Conservation (phyloP, 2,329 filamentous ascomycete species). For the Huntiella moniliformis region DNA sequence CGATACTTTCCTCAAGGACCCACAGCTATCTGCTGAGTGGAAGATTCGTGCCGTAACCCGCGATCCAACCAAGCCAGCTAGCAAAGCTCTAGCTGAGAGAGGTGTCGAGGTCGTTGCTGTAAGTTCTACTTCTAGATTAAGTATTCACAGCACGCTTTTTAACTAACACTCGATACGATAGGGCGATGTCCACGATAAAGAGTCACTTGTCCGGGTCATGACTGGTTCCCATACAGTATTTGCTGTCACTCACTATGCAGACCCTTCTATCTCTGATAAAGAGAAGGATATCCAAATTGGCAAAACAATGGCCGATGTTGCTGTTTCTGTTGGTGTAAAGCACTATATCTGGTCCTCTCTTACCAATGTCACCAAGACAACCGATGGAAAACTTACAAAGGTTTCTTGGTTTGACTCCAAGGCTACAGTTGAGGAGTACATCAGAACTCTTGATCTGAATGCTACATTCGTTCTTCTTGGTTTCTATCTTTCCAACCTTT, state of each 20-base stretch:
- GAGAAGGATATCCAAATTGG: constrained; percentile 28
- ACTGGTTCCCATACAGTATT: constrained; percentile 26
- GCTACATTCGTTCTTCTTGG: constrained; percentile 33
- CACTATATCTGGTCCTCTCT: constrained; percentile 30
- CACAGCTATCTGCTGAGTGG: constrained; percentile 25
- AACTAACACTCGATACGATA: not conserved
- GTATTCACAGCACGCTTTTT: not conserved
- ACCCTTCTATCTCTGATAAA: constrained; percentile 6
- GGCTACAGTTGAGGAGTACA: constrained; percentile 36
- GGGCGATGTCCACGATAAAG: constrained; percentile 18
- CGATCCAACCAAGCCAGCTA: constrained; percentile 22
- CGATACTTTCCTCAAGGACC: constrained; percentile 25
- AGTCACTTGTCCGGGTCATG: constrained; percentile 22
- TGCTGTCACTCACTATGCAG: constrained; percentile 20
- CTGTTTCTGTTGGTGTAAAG: constrained; percentile 24
- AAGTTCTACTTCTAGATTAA: constrained; percentile 2
- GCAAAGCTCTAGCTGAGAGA: constrained; percentile 20
- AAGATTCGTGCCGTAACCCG: constrained; percentile 29
- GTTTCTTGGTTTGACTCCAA: constrained; percentile 38
- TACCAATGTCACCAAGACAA: constrained; percentile 20
- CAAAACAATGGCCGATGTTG: constrained; percentile 27
- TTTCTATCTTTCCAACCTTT: constrained; percentile 35
- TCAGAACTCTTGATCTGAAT: constrained; percentile 28
- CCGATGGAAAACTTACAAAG: constrained; percentile 20
- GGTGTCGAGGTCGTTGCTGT: constrained; percentile 26